Base-by-base conservation (phyloP, 192 early-diverging fungal genomes). In the Chytriomyces confervae region DNA sequence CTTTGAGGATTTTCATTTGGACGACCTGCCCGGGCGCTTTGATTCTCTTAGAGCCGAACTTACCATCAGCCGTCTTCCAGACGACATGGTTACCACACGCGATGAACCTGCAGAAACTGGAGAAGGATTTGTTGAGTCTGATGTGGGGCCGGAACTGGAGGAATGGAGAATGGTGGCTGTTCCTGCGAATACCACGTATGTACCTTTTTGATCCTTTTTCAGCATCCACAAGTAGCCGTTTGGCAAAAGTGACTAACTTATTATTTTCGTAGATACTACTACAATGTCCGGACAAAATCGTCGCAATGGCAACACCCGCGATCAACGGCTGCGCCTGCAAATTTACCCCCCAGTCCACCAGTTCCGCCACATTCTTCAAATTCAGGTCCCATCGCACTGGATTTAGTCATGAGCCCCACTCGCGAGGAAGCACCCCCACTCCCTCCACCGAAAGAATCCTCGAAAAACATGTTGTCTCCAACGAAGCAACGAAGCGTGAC, bases 141-240 rank as follows among this genome's bases (percentile, higher is more conserved):
- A 60, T 60, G 51, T 72, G n/a, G 50, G 10, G 8, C 36, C 36
- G 67, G 67, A 16, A 46, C 48, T 69, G 36, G 36, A 61, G 11
- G 57, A 43, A 11, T 76, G 74, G 74, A 64, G 46, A 24, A 66
- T 51, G 50, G 74, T 76, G 7, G 29, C 50, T 18, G 63, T 76
- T 51, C 74, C 74, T 5, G 64, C 62, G 11, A 66, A 76, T 49
- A 76, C 74, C 3, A 64, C 66, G 61, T 76, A 49, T 47, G 67
- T 47, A 2, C n/a, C 63, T 6, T 20, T 16, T 65, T 27, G 0
- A 18, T 5, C 16, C 18, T 49, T 48, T 47, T 10, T 13, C 6
- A 18, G 9, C 47, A 16, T 49, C 16, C n/a, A 4, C 0, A 48
- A 69, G 4, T 11, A 3, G 16, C 16, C 67, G 16, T 49, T 36